Percentiles rank a stretch among this genome's conserved stretches.
Conservation (phyloP, 352 stramenopile genomes). For the Phytophthora chlamydospora region DNA sequence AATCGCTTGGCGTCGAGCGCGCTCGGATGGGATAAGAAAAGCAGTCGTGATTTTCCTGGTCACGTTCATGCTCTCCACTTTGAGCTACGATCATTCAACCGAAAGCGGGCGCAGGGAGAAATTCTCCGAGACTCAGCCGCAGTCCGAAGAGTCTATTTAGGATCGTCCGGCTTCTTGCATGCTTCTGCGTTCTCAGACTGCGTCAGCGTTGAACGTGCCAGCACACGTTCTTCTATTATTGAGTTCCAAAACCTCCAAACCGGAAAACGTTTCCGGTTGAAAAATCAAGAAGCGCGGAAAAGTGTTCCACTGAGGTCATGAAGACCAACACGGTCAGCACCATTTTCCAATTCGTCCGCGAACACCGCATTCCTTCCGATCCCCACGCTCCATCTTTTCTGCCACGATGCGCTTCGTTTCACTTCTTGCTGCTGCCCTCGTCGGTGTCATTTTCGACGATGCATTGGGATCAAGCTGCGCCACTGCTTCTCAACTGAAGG, state of each 20-base stretch:
- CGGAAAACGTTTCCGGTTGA: slow-evolving; percentile 11
- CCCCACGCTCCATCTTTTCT: neutral
- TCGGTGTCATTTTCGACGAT: neutral
- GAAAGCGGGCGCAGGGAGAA: neutral
- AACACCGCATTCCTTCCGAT: neutral
- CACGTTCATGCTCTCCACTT: slow-evolving; percentile 3
- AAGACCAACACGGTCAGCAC: neutral
- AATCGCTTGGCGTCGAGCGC: slow-evolving; percentile 8
- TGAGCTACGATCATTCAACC: neutral
- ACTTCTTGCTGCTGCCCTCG: slow-evolving; percentile 3
- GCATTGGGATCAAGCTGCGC: slow-evolving; percentile 10
- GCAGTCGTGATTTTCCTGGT: slow-evolving; percentile 12
- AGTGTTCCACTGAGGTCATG: neutral
- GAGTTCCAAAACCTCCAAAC: slow-evolving; percentile 1
- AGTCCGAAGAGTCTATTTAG: too few relatives aligned
- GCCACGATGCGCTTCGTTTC: slow-evolving; percentile 16
- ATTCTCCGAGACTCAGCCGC: too few relatives aligned
- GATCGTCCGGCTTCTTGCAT: slow-evolving; percentile 7
- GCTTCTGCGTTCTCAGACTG: slow-evolving; percentile 20
- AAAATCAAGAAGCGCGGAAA: slow-evolving; percentile 12
- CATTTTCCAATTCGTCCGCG: slow-evolving; percentile 25
- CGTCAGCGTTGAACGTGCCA: slow-evolving; percentile 8
- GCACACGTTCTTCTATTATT: slow-evolving; percentile 20
- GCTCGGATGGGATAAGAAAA: slow-evolving; percentile 1
- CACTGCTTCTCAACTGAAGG: slow-evolving; percentile 34